Evolutionary conservation across 495 filamentous ascomycete species (phyloP).

Genomic region (Penicillium waksmanii): DNA sequence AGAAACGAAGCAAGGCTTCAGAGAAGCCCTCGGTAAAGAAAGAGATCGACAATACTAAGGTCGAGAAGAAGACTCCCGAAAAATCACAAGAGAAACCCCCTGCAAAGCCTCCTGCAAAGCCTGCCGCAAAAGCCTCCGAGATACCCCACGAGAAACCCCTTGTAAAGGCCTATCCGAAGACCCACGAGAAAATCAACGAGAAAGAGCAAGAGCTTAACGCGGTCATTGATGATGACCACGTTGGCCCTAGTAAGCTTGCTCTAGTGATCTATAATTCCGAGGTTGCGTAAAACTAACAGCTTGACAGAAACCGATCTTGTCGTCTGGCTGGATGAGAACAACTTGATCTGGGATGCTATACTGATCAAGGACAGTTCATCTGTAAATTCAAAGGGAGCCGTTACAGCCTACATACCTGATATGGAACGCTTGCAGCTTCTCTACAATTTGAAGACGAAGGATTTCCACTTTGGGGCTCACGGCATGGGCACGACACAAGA

Average conservation of each 20-base stretch:
- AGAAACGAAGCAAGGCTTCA: neutral
- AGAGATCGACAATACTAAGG: too few relatives aligned
- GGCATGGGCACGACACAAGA: neutral
- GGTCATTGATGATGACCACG: neutral
- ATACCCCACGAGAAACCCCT: too few relatives aligned
- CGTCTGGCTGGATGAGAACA: conserved; percentile 11
- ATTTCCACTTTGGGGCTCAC: neutral
- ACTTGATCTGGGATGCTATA: conserved; percentile 16
- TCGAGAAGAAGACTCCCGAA: too few relatives aligned
- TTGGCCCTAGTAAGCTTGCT: neutral
- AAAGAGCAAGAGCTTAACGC: conserved; percentile 1
- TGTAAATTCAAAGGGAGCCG: neutral
- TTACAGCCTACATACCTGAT: neutral
- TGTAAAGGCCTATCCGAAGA: neutral
- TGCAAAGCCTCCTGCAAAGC: too few relatives aligned
- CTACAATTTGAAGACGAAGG: neutral
- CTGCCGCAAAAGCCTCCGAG: too few relatives aligned
- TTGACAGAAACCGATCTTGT: neutral
- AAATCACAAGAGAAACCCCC: too few relatives aligned
- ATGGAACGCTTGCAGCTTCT: conserved; percentile 16
- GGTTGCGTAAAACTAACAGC: neutral
- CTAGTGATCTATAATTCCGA: neutral
- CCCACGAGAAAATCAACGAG: neutral
- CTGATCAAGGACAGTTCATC: conserved; percentile 9
- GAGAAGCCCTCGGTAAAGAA: too few relatives aligned